Evolutionary conservation across 306 rosid species (phyloP), one percentile per base, ranked within the genome.

Genomic region (Vigna unguiculata): DNA sequence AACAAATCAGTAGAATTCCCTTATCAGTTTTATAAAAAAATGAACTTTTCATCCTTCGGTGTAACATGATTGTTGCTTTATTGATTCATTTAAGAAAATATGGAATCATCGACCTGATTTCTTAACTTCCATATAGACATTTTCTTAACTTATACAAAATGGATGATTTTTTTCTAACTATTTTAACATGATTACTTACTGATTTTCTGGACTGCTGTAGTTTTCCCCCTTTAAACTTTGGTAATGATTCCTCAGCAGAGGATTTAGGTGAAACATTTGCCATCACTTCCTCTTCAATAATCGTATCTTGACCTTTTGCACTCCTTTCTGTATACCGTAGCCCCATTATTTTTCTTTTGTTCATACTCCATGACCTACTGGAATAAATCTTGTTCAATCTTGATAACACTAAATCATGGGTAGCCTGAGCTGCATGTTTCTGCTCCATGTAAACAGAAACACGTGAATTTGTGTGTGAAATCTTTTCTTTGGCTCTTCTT

Each of bases 361-460:
- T 40, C 65, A 57, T 68, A 46, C 79, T 70, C 63, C 38, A 11
- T 53, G 72, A 45, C 72, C 63, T 73, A 21, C 63, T 64, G 12
- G 86, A 60, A 46, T 59, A 36, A 34, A 81, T 52, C 30, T 79
- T 69, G 52, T 82, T 78, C 75, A 87, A 47, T 79, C 83, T 84
- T 34, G 78, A 78, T 63, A 81, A 84, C 60, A 80, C 83, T 3
- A 79, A 69, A 34, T 87, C 84, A 2, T 53, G 75, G 46, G 77
- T 70, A 34, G 81, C 80, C 63, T 84, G 83, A 4, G 89, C 85
- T 9, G 78, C 84, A 53, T 59, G 81, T 76, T 82, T 91, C 65
- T 87, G 82, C 24, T 79, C 90, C 45, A 21, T 20, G 20, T 85
- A 52, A 54, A 62, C 48, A 7, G 80, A 66, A 57, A 85, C 60